Conservation (phyloP, 2,329 filamentous ascomycete genomes). For the Setomelanomma holmii region DNA sequence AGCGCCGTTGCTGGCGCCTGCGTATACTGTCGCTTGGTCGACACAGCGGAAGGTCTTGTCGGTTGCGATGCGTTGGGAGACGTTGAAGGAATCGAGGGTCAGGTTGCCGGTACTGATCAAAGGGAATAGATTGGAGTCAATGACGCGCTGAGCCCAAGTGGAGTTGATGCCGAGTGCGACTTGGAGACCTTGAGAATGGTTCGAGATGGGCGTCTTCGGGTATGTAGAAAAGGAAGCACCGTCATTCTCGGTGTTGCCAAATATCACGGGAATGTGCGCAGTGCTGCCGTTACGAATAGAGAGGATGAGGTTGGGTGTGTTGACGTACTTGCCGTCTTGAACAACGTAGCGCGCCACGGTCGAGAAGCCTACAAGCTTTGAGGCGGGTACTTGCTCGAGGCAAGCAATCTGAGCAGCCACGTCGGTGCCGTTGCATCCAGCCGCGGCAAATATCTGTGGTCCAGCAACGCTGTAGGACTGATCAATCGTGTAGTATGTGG, state of each 20-base stretch:
- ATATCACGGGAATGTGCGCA: slow-evolving; percentile 62
- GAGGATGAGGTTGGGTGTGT: slow-evolving; percentile 58
- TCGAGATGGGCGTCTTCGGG: slow-evolving; percentile 54
- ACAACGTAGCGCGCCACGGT: slow-evolving; percentile 62
- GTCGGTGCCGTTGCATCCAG: slow-evolving; percentile 59
- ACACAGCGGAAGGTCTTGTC: slow-evolving; percentile 67
- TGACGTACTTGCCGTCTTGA: slow-evolving; percentile 64
- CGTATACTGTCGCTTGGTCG: slow-evolving; percentile 65
- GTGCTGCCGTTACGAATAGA: slow-evolving; percentile 52
- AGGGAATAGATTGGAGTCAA: slow-evolving; percentile 59
- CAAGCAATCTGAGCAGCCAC: slow-evolving; percentile 60
- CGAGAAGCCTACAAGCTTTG: slow-evolving; percentile 49
- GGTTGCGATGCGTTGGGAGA: slow-evolving; percentile 62
- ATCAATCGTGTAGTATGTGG: slow-evolving; percentile 64
- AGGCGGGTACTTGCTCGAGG: slow-evolving; percentile 57
- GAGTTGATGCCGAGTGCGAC: slow-evolving; percentile 56
- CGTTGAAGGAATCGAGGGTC: slow-evolving; percentile 64
- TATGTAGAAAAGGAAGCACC: slow-evolving; percentile 62
- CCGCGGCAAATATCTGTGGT: slow-evolving; percentile 58
- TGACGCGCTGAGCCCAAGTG: slow-evolving; percentile 42
- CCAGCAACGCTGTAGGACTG: slow-evolving; percentile 59
- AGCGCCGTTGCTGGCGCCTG: slow-evolving; percentile 54
- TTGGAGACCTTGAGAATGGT: slow-evolving; percentile 53
- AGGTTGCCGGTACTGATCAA: slow-evolving; percentile 56
- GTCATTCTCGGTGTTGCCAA: slow-evolving; percentile 63